Conservation (phyloP, 768 basidiomycete genomes). For the Tricholoma saponaceum region DNA sequence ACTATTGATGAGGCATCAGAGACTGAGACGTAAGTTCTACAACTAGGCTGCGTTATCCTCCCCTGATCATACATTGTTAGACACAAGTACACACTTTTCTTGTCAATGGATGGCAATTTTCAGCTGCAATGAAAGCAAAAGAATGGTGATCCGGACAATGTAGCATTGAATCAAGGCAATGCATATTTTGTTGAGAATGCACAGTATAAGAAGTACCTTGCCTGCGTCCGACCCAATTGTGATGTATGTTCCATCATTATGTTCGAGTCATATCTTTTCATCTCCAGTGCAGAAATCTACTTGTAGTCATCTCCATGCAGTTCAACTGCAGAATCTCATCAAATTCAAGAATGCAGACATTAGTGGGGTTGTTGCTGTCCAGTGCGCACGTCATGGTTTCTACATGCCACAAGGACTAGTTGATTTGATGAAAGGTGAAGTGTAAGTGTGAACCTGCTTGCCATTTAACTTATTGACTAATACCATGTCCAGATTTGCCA, state of each 20-base stretch:
- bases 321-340: conserved; percentile 20
- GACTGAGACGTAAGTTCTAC: too few species aligned
- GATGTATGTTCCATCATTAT: not conserved
- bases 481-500: conserved; percentile 11
- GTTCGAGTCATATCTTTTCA: too few species aligned
- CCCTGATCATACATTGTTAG: too few species aligned
- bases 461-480: not conserved
- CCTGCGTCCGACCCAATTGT: not conserved
- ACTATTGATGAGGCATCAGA: too few species aligned
- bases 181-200: not conserved
- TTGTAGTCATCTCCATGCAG: conserved; percentile 22
- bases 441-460: conserved; percentile 13
- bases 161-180: conserved; percentile 5
- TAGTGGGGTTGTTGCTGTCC: conserved; percentile 22
- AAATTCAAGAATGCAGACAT: conserved; percentile 24
- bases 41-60: too few species aligned
- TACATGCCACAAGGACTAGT: conserved; percentile 19
- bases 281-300: conserved; percentile 1
- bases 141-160: conserved; percentile 24
- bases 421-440: conserved; percentile 23
- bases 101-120: conserved; percentile 16
- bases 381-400: conserved; percentile 26
- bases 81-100: too few species aligned
- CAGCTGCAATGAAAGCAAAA: conserved; percentile 21
- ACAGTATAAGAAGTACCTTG: not conserved